Base-by-base conservation (phyloP, 2,329 filamentous ascomycete genomes). In the Nemania sp. region DNA sequence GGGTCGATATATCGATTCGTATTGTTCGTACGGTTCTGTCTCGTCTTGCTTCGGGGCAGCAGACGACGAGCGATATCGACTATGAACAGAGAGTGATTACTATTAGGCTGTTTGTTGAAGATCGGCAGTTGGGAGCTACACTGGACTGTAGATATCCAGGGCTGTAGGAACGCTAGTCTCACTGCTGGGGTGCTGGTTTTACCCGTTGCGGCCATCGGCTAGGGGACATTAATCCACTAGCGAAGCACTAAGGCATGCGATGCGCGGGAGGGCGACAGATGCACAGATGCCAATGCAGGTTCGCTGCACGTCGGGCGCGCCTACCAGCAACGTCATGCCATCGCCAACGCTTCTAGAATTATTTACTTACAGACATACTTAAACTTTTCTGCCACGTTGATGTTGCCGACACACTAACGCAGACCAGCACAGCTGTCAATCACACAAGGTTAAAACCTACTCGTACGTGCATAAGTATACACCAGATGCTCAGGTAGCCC, bases 251-350 rank as follows among this genome's bases (percentile, higher is more conserved):
- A 52, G 14, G 23, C 23, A 43, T 34, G 30, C 34, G 33, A 39
- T 33, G 36, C 24, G 23, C 30, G 36, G 28, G 26, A 43, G n/a
- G n/a, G n/a, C n/a, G n/a, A n/a, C n/a, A n/a, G n/a, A n/a, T n/a
- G n/a, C n/a, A n/a, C n/a, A n/a, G n/a, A n/a, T 28, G 41, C 11
- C 14, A 24, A 41, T 41, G 37, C 37, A 39, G 34, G 34, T 39
- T 19, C 9, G 19, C 19, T 17, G 34, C 34, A 39, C 24, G 11
- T n/a, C n/a, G n/a, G n/a, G n/a, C n/a, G n/a, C n/a, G n/a, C n/a
- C n/a, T n/a, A n/a, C 20, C 22, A 45, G 33, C 34, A 54, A 49
- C 50, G 50, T 53, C 50, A 53, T 49, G 8, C 28, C 31, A 37
- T 15, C 6, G 19, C 17, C 14, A 22, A 33, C 17, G 24, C 33